phyloP scores from a whole-genome alignment of 106 monocot genomes.

The Acanthochlamys bracteata region DNA sequence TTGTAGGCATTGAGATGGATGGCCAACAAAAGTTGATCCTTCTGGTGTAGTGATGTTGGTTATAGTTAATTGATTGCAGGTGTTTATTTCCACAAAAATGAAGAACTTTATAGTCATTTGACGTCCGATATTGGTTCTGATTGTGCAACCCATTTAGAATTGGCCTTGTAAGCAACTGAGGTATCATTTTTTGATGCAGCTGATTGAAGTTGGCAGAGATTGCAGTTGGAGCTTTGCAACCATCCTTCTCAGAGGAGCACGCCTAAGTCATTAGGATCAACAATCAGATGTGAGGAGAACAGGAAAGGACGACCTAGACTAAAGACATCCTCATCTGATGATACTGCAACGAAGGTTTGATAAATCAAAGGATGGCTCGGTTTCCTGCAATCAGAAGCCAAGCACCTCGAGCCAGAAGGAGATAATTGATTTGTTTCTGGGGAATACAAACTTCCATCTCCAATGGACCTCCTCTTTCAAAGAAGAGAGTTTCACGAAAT shows the following conservation, averaged over 20 bases:
- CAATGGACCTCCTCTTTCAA: slow-evolving; percentile 14
- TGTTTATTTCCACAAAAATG: too few species aligned
- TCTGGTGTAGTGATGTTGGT: too few species aligned
- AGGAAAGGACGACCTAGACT: slow-evolving; percentile 15
- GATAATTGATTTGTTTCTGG: slow-evolving; percentile 40
- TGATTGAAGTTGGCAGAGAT: slow-evolving; percentile 57
- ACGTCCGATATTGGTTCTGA: background rate
- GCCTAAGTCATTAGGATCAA: background rate
- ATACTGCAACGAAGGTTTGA: slow-evolving; percentile 4
- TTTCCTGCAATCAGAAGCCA: slow-evolving; percentile 7
- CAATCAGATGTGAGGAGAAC: slow-evolving; percentile 36
- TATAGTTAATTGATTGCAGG: too few species aligned
- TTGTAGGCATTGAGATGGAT: too few species aligned
- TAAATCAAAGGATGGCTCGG: background rate
- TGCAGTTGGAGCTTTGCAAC: slow-evolving; percentile 29
- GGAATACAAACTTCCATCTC: slow-evolving; percentile 57
- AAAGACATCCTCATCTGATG: slow-evolving; percentile 6
- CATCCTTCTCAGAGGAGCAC: background rate
- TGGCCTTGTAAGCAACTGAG: slow-evolving; percentile 22
- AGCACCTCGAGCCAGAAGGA: slow-evolving; percentile 28
- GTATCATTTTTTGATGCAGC: slow-evolving; percentile 52
- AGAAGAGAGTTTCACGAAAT: slow-evolving; percentile 18
- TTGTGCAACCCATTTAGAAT: background rate
- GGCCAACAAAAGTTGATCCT: too few species aligned
- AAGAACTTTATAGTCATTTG: too few species aligned